Evolutionary conservation across 225 moss, liverwort and hornwort genomes (phyloP), one percentile per base, ranked within the genome.

Genomic region (Marchantia paleacea): DNA sequence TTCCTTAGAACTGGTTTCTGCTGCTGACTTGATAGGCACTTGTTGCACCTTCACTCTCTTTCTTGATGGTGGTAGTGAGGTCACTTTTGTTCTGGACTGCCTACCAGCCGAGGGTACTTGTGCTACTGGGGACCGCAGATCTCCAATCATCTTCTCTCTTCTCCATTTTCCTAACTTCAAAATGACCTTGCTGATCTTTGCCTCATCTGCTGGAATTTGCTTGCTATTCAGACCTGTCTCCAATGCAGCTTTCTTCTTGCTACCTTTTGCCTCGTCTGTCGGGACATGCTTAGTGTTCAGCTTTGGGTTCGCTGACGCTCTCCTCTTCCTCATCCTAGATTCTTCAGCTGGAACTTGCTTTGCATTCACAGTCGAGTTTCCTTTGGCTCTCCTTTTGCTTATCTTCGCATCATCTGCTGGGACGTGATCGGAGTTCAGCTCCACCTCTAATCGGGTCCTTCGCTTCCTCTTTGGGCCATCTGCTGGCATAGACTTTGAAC

Each of bases 171-270:
- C 82, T 18, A 81, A 62, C 57, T 80, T 83, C 25, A 79, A n/a
- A 30, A 88, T 85, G 11, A 77, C 84, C 67, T 85, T 87, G 75
- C 85, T 80, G 28, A 88, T 78, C 70, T 85, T 88, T 50, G 85
- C 80, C 63, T 81, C 85, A 58, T 88, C 87, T 79, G 78, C 85
- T 75, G 85, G 84, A 51, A 85, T 63, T 26, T 62, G 73, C 48
- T 85, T 77, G 26, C 71, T 69, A 76, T 54, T 68, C 14, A 53
- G 47, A 77, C 75, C 78, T 7, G 78, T 22, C 20, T 80, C 83
- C 8, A 19, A 49, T 53, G 25, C 24, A 39, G 31, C n/a, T 12
- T 69, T 79, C 53, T 60, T 75, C 18, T 67, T 69, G 65, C 76
- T 82, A 14, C 61, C 39, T 73, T 77, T 82, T 66, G 64, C 75